Percentiles rank a stretch among this genome's conserved stretches.
phyloP scores from a whole-genome alignment of 352 stramenopile genomes.

The Elongisporangium anandrum region DNA sequence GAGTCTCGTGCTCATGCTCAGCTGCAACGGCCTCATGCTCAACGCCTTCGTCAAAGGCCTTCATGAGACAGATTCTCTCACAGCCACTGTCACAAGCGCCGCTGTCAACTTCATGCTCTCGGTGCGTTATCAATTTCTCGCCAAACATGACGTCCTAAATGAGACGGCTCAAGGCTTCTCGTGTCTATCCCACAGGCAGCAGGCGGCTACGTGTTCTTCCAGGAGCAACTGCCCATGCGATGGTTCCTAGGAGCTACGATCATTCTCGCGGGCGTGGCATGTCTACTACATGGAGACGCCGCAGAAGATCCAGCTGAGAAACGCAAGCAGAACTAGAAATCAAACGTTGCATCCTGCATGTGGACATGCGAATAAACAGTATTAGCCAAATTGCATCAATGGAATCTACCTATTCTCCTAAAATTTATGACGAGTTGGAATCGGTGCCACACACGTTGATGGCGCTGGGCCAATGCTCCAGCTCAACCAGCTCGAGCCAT shows the following conservation, averaged over 20 bases:
- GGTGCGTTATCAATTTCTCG: not conserved
- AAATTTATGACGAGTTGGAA: not conserved
- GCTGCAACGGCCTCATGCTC: constrained; percentile 72
- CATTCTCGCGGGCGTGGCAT: constrained; percentile 65
- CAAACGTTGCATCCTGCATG: not conserved
- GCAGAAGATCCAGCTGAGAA: not conserved
- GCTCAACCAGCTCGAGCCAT: constrained; percentile 77
- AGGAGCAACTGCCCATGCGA: constrained; percentile 57
- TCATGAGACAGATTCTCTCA: constrained; percentile 84
- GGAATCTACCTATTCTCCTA: not conserved
- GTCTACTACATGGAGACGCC: constrained; percentile 62
- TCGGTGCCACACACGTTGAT: constrained; percentile 62
- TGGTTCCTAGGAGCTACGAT: constrained; percentile 76
- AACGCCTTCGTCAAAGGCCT: constrained; percentile 77
- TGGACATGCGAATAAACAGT: not conserved
- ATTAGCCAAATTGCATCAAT: not conserved
- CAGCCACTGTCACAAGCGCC: constrained; percentile 76
- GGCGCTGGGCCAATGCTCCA: constrained; percentile 72
- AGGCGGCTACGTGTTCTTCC: constrained; percentile 54
- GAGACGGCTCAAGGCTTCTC: not conserved
- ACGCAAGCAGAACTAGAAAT: not conserved
- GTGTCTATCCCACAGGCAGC: constrained; percentile 25
- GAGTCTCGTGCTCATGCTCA: constrained; percentile 70
- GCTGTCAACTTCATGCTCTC: constrained; percentile 82
- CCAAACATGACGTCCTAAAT: not conserved